Evolutionary conservation across 805 yeast genomes (phyloP), one percentile per base, ranked within the genome.

Genomic region (Cyberlindnera lachancei): DNA sequence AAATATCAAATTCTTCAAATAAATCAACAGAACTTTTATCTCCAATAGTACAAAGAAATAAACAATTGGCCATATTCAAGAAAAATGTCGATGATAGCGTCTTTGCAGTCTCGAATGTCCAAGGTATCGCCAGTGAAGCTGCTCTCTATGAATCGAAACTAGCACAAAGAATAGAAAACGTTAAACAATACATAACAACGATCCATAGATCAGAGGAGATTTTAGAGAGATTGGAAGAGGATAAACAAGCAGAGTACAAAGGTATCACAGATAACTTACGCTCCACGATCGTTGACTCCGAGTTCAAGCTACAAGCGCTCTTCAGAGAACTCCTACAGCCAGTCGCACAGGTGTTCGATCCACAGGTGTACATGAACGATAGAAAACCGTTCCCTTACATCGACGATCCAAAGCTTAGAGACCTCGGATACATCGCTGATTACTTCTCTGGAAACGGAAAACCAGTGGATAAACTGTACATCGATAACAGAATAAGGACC

Each of bases 11-110:
- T 19, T 69, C 68, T 32, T 68, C 87, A 6, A 50, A 63, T 16
- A 63, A 65, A 15, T 80, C 90, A 1, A 73, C 76, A 37, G 56
- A 59, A 19, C 67, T 82, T 16, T 74, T 90, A 45, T 70, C 73
- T 30, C 96, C 96, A 1, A 73, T 85, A 28, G 65, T 82, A 24
- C 65, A 68, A 7, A 74, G 75, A 36, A 79, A 82, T 30, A 73
- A 73, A 41, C 61, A 64, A 34, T 54, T 80, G 35, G 73, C 72
- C 23, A 53, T 64, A 2, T 67, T 74, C 40, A 78, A 75, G 44
- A 53, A 59, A 25, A 79, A 78, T 41, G 70, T 79, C 29, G 77
- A 74, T 30, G 64, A 68, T 19, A 72, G 79, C 3, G 52, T 75
- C 33, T 55, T 56, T 23, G 56, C 73, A 1, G 62, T 67, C 15